Percentiles rank a stretch among this genome's conserved stretches.
Conservation (phyloP, 371 early-diverging fungal species). For the Rhizoclosmatium hyalinum region DNA sequence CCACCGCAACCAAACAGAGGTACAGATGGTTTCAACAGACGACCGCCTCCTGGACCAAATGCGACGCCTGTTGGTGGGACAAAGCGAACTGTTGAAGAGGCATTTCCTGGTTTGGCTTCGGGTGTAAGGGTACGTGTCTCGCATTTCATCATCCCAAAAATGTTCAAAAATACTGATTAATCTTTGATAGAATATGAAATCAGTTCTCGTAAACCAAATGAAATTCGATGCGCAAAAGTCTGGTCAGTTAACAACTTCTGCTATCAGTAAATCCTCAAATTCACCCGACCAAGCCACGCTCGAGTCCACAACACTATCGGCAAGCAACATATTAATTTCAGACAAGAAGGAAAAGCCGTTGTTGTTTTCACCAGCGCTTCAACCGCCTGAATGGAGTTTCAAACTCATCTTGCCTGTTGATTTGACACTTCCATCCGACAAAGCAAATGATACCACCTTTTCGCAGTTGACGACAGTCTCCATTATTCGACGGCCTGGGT, state of each 20-base stretch:
- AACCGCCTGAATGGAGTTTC: conserved; percentile 20
- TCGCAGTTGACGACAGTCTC: background rate
- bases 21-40: background rate
- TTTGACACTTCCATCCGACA: background rate
- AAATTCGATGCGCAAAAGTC: conserved; percentile 6
- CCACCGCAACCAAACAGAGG: background rate
- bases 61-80: background rate
- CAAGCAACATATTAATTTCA: too few relatives aligned
- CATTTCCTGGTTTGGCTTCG: background rate
- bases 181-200: conserved; percentile 1
- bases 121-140: conserved; percentile 3
- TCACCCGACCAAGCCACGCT: background rate
- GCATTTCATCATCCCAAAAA: background rate
- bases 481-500: conserved; percentile 13
- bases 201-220: background rate
- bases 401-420: conserved; percentile 9
- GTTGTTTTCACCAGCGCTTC: conserved; percentile 1
- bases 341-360: background rate
- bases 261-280: conserved; percentile 1
- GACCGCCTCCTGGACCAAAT: background rate
- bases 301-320: too few relatives aligned
- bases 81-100: conserved; percentile 6
- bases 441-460: background rate
- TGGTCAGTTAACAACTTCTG: background rate
- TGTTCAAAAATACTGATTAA: background rate